Evolutionary conservation across 768 basidiomycete species (phyloP).

Genomic region (Mycena metata): DNA sequence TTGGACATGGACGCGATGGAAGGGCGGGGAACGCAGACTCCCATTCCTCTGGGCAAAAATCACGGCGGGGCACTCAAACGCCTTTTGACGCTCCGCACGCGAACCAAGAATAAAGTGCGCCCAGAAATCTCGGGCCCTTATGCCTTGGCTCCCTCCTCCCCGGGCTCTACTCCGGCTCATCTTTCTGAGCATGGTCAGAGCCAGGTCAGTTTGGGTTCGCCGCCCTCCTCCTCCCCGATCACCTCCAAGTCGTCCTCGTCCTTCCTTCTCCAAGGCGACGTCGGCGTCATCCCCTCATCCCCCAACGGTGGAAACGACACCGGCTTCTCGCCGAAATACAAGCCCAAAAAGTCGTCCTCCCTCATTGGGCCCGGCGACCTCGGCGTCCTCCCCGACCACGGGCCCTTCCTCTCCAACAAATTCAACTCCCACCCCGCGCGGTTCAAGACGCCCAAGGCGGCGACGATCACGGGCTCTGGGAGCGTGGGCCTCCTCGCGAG

Average conservation of each 20-base stretch:
- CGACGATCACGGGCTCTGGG: conserved; percentile 27
- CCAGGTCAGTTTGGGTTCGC: conserved; percentile 17
- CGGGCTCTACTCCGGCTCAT: conserved; percentile 9
- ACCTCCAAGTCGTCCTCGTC: conserved; percentile 25
- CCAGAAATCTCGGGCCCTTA: conserved; percentile 41
- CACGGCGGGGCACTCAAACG: conserved; percentile 30
- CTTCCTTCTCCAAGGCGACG: conserved; percentile 24
- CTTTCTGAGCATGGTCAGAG: conserved; percentile 14
- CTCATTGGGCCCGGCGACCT: conserved; percentile 30
- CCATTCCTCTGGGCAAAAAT: conserved; percentile 23
- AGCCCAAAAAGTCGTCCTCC: conserved; percentile 30
- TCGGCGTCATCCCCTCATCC: conserved; percentile 33
- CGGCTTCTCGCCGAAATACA: conserved; percentile 10
- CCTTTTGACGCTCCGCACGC: conserved; percentile 32
- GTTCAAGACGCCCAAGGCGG: conserved; percentile 21
- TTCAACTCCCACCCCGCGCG: conserved; percentile 33
- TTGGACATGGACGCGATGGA: conserved; percentile 52
- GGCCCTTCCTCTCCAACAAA: conserved; percentile 32
- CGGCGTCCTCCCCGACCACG: conserved; percentile 29
- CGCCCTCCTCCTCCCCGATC: conserved; percentile 9
- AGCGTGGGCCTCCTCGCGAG: conserved; percentile 23
- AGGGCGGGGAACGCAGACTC: conserved; percentile 23
- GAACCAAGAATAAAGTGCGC: conserved; percentile 30
- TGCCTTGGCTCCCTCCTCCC: conserved; percentile 27
- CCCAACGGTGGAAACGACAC: conserved; percentile 34